Conservation (phyloP, 1,284 basidiomycete species). For the Wallemia hederae region DNA sequence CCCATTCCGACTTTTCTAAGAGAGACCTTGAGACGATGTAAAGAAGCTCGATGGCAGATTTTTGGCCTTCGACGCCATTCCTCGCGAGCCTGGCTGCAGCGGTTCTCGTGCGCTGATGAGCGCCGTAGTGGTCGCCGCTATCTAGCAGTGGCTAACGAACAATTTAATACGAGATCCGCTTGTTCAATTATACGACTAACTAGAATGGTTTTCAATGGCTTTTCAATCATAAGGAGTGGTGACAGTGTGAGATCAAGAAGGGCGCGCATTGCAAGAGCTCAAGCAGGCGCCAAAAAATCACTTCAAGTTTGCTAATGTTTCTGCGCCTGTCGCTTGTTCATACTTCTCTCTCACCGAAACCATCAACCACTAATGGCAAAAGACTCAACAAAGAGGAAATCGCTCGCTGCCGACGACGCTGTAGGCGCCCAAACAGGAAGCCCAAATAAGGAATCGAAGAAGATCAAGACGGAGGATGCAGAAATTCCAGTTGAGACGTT, state of each 20-base stretch:
- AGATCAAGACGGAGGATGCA: constrained; percentile 14
- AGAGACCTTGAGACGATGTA: constrained; percentile 58
- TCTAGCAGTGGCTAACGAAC: neutral
- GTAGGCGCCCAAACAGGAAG: neutral
- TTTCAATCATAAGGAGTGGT: too few species aligned
- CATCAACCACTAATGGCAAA: constrained; percentile 13
- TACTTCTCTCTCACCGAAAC: too few species aligned
- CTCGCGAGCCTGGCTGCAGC: constrained; percentile 51
- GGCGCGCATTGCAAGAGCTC: too few species aligned
- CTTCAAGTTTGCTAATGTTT: too few species aligned
- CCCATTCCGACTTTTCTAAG: constrained; percentile 55
- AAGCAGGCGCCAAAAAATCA: too few species aligned
- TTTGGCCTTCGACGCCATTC: constrained; percentile 37
- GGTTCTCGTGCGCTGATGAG: constrained; percentile 79
- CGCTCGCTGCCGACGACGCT: neutral
- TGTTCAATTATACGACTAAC: too few species aligned
- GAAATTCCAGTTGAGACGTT: constrained; percentile 14
- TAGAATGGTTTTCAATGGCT: too few species aligned
- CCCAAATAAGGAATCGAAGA: constrained; percentile 14
- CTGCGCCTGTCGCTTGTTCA: too few species aligned
- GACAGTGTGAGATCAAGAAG: too few species aligned
- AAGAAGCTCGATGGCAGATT: constrained; percentile 57
- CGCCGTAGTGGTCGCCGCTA: constrained; percentile 44
- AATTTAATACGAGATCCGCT: too few species aligned
- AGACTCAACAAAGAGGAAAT: constrained; percentile 11